Percentiles rank a stretch among this genome's conserved stretches.
phyloP scores from a whole-genome alignment of 805 yeast genomes.

The Maudiozyma serrabonitensis region DNA sequence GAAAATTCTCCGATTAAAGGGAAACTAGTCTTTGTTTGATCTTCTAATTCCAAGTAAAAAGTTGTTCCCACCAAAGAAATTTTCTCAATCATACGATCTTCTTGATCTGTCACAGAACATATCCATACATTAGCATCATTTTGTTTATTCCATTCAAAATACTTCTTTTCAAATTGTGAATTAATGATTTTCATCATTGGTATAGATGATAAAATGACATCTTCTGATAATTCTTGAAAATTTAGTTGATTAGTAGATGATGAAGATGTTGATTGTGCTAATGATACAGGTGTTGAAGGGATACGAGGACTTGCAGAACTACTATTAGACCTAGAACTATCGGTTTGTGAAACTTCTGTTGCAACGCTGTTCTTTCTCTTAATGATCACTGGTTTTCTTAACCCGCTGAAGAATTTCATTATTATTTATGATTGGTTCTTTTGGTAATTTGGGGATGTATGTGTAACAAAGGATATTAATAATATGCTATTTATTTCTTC shows the following conservation, averaged over 20 bases:
- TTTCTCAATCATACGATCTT: not conserved
- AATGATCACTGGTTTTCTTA: slow-evolving; percentile 7
- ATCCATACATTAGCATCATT: not conserved
- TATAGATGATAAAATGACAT: slow-evolving; percentile 4
- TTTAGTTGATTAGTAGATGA: not conserved
- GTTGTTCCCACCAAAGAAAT: slow-evolving; percentile 4
- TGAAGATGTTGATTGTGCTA: not conserved
- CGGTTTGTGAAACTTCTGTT: not conserved
- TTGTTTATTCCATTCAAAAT: slow-evolving; percentile 7
- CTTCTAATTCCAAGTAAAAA: not conserved
- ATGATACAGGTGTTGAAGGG: slow-evolving; percentile 1
- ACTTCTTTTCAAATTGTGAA: slow-evolving; percentile 9
- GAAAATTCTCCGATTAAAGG: slow-evolving; percentile 1
- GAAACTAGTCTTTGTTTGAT: not conserved
- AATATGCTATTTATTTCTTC: too few species aligned
- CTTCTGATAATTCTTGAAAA: slow-evolving; percentile 10
- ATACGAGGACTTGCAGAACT: not conserved
- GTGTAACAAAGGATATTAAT: too few species aligned
- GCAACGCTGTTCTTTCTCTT: slow-evolving; percentile 1
- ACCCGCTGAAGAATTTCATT: slow-evolving; percentile 5
- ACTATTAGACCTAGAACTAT: slow-evolving; percentile 1
- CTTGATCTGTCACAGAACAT: not conserved
- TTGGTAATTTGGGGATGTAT: not conserved
- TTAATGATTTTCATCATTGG: slow-evolving; percentile 12
- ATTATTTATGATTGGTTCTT: not conserved